Conservation (phyloP, 2,329 filamentous ascomycete genomes). For the Colletotrichum musae region DNA sequence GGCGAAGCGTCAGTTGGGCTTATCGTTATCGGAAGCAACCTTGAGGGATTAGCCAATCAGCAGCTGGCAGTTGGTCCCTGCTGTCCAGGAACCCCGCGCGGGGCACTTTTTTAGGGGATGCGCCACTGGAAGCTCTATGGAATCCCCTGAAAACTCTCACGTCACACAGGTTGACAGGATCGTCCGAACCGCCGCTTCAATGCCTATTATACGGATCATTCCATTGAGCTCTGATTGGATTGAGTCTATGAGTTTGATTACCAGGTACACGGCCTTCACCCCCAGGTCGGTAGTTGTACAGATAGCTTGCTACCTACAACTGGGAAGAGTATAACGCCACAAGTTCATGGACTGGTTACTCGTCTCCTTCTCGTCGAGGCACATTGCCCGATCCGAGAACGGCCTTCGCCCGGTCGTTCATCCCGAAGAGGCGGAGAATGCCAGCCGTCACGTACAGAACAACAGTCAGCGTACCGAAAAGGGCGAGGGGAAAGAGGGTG, state of each 20-base stretch:
- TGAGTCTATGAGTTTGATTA: no score
- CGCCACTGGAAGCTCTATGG: not conserved
- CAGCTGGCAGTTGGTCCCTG: not conserved
- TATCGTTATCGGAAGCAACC: slow-evolving; percentile 33
- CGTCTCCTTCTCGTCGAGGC: slow-evolving; percentile 32
- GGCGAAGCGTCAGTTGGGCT: slow-evolving; percentile 16
- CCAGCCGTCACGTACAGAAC: slow-evolving; percentile 46
- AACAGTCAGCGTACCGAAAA: slow-evolving; percentile 55
- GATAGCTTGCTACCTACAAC: no score
- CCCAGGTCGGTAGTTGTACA: no score
- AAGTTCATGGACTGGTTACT: not conserved
- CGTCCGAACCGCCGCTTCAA: not conserved
- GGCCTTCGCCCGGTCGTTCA: slow-evolving; percentile 9
- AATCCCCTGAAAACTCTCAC: not conserved
- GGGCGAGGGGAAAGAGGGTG: slow-evolving; percentile 52
- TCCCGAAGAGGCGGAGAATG: slow-evolving; percentile 28
- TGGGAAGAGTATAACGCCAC: no score
- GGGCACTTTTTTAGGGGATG: slow-evolving; percentile 26
- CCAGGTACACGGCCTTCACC: no score
- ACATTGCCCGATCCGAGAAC: slow-evolving; percentile 30
- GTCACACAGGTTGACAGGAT: not conserved
- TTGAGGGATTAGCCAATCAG: slow-evolving; percentile 19
- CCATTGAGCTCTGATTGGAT: not conserved
- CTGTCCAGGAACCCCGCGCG: slow-evolving; percentile 36
- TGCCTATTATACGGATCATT: not conserved